phyloP scores from a whole-genome alignment of 768 basidiomycete genomes.

The Lepiota brunneoincarnata region DNA sequence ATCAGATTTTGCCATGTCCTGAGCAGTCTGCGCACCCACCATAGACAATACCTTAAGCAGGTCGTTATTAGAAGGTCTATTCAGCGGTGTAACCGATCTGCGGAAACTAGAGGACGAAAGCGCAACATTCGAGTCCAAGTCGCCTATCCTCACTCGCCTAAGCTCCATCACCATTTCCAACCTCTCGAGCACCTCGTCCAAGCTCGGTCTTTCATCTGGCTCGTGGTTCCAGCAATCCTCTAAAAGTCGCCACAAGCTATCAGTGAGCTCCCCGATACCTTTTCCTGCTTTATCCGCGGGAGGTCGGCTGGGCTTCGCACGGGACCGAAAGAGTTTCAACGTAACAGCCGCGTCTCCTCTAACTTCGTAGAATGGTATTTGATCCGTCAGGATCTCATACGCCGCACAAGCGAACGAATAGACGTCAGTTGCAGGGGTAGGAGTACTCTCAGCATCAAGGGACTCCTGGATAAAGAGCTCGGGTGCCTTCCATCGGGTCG shows the following conservation, averaged over 20 bases:
- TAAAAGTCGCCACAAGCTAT: constrained; percentile 4
- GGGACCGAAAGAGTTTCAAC: constrained; percentile 7
- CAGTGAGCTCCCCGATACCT: not conserved
- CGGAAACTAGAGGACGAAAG: constrained; percentile 8
- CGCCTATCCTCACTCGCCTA: not conserved
- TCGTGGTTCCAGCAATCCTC: constrained; percentile 9
- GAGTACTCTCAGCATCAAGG: not conserved
- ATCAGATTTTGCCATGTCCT: not conserved
- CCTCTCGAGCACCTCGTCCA: constrained; percentile 3
- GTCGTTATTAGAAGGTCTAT: not conserved
- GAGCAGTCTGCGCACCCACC: not conserved
- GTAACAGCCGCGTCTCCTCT: constrained; percentile 18
- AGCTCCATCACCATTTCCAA: constrained; percentile 9
- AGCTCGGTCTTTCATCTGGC: constrained; percentile 1
- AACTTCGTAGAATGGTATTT: constrained; percentile 20
- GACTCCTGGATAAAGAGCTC: constrained; percentile 15
- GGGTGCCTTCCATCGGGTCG: constrained; percentile 15
- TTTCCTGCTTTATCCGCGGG: not conserved
- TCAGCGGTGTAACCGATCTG: not conserved
- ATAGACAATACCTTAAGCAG: constrained; percentile 4
- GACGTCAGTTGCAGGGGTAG: constrained; percentile 8
- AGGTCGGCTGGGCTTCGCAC: constrained; percentile 3
- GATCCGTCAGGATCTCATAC: constrained; percentile 17
- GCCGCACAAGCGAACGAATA: constrained; percentile 14
- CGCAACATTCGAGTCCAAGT: not conserved